These are phyloP conservation scores for Rhodamnia argentea DNA, from an alignment of 345 rosid species.

Conservation along the genomic window DNA sequence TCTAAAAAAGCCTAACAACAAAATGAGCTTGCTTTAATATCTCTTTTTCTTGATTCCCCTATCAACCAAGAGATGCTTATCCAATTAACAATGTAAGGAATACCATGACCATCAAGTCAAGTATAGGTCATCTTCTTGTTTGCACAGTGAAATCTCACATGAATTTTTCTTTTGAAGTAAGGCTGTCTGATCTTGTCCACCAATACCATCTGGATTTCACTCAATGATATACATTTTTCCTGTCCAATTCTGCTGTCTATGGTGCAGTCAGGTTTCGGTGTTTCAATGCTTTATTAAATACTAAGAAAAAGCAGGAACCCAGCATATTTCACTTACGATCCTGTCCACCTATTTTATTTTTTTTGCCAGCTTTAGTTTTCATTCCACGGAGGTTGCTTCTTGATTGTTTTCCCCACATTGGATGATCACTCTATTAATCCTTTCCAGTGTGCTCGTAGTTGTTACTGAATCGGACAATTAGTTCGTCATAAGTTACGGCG, in stretches of 20 bases:
- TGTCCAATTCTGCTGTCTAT: no score
- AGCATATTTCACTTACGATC: neutral
- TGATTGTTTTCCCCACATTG: neutral
- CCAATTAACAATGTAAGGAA: neutral
- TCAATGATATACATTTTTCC: neutral
- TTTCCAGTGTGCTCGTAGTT: neutral
- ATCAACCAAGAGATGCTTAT: neutral
- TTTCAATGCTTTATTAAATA: neutral
- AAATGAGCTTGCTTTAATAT: neutral
- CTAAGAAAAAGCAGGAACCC: neutral
- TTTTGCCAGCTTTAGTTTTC: neutral
- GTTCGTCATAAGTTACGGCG: neutral
- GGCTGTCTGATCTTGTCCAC: neutral
- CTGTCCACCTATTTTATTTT: neutral
- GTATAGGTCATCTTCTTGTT: neutral
- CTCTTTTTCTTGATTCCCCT: neutral
- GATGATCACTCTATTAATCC: neutral
- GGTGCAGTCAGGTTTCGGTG: neutral
- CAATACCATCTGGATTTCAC: neutral
- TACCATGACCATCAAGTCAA: neutral
- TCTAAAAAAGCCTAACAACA: neutral
- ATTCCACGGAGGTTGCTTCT: neutral
- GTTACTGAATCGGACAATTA: neutral
- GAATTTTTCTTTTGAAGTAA: no score
- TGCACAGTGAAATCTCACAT: no score